Conservation (phyloP, 768 basidiomycete species). For the Steccherinum ochraceum region DNA sequence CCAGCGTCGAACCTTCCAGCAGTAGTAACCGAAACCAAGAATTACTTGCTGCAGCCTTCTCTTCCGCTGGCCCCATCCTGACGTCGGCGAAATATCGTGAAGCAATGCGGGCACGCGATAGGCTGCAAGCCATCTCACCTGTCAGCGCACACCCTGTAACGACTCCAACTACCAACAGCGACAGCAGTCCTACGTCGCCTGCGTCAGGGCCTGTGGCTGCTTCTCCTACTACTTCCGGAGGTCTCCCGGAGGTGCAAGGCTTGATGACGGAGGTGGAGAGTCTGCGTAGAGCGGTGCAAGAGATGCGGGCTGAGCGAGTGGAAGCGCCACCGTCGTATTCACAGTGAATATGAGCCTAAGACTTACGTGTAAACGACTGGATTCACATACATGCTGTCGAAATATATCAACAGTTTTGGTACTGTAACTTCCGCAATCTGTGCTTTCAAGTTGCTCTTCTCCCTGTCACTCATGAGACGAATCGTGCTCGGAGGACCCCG, state of each 20-base stretch:
- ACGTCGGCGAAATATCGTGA: not conserved
- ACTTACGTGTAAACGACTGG: too few species aligned
- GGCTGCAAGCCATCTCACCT: not conserved
- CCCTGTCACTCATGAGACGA: too few species aligned
- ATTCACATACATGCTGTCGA: too few species aligned
- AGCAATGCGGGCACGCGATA: not conserved
- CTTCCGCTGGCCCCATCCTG: not conserved
- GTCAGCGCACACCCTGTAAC: too few species aligned
- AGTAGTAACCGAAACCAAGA: too few species aligned
- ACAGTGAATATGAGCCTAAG: too few species aligned
- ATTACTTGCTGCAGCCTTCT: not conserved
- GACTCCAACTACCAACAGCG: not conserved
- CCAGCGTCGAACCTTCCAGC: not conserved
- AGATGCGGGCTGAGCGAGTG: conserved; percentile 9
- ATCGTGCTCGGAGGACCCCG: too few species aligned
- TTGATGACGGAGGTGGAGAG: conserved; percentile 25
- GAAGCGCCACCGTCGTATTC: conserved; percentile 19
- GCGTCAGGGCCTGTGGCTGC: conserved; percentile 5
- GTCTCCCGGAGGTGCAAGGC: conserved; percentile 11
- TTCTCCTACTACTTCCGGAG: not conserved
- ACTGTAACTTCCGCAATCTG: too few species aligned
- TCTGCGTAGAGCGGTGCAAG: conserved; percentile 20
- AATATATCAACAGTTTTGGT: too few species aligned
- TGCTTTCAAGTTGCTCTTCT: too few species aligned
- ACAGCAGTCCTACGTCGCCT: not conserved